phyloP scores from a whole-genome alignment of 305 asterid genomes.

The Fraxinus baroniana region DNA sequence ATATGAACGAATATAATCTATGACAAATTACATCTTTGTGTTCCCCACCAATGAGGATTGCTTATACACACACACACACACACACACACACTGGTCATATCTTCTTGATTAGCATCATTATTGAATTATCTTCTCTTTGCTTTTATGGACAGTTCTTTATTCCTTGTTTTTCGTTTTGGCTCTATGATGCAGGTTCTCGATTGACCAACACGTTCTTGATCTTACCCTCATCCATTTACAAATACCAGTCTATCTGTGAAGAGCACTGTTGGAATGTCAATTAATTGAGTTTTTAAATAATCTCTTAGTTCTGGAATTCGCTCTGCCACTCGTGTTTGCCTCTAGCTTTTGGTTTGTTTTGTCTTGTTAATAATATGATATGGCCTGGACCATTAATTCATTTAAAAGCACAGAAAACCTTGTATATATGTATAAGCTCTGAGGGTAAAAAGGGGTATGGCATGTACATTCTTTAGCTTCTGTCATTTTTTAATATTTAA shows the following conservation, averaged over 20 bases:
- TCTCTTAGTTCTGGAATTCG: slow-evolving; percentile 8
- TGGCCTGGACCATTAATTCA: neutral
- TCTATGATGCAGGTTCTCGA: slow-evolving; percentile 19
- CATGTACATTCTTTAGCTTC: neutral
- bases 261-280: slow-evolving; percentile 12
- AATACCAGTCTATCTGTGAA: slow-evolving; percentile 18
- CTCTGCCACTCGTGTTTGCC: neutral
- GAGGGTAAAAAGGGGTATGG: neutral
- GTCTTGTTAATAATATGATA: neutral
- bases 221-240: slow-evolving; percentile 13
- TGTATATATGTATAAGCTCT: neutral
- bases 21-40: neutral
- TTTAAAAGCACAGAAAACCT: neutral
- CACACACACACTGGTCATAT: neutral
- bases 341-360: neutral
- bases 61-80: no score
- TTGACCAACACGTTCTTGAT: neutral
- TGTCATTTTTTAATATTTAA: neutral
- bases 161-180: slow-evolving; percentile 9
- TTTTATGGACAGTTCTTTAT: neutral
- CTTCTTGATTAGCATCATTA: neutral
- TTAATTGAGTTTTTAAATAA: neutral
- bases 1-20: neutral
- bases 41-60: neutral
- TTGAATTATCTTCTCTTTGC: neutral